phyloP scores from a whole-genome alignment of 805 yeast genomes.

The Wickerhamomyces canadensis region DNA sequence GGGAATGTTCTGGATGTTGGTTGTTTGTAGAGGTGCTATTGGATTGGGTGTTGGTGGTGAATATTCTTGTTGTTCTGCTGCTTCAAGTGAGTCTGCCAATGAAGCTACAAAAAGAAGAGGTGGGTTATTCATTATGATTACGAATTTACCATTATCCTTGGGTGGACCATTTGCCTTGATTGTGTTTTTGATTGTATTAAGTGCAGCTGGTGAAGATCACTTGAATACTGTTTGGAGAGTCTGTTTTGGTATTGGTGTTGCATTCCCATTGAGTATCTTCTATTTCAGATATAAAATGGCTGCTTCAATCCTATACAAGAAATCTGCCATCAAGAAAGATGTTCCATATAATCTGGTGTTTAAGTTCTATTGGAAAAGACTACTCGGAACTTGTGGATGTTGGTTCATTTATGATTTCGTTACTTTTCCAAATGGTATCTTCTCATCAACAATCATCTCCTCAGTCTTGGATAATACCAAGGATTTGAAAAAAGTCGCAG shows the following conservation, averaged over 20 bases:
- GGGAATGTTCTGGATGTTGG: slow-evolving; percentile 76
- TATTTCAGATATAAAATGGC: slow-evolving; percentile 69
- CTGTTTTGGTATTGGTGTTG: slow-evolving; percentile 56
- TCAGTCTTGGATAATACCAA: slow-evolving; percentile 35
- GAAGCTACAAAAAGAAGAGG: slow-evolving; percentile 63
- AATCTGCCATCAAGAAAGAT: slow-evolving; percentile 52
- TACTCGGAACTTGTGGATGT: slow-evolving; percentile 65
- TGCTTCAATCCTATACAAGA: slow-evolving; percentile 57
- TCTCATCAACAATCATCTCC: slow-evolving; percentile 55
- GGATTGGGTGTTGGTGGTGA: slow-evolving; percentile 82
- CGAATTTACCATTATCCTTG: slow-evolving; percentile 66
- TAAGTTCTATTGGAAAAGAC: slow-evolving; percentile 61
- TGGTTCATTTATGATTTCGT: slow-evolving; percentile 83
- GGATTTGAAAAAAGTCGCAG: slow-evolving; percentile 54
- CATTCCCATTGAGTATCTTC: slow-evolving; percentile 69
- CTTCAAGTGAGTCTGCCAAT: slow-evolving; percentile 71
- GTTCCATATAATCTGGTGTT: slow-evolving; percentile 57
- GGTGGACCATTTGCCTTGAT: slow-evolving; percentile 77
- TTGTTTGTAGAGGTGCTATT: slow-evolving; percentile 66
- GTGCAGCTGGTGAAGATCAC: slow-evolving; percentile 45
- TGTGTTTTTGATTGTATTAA: slow-evolving; percentile 62
- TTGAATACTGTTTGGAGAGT: slow-evolving; percentile 61
- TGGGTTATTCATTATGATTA: slow-evolving; percentile 56
- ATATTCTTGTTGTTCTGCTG: slow-evolving; percentile 62
- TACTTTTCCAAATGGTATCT: slow-evolving; percentile 74